Base-by-base conservation (phyloP, 2,329 filamentous ascomycete genomes). In the Fusarium udum region DNA sequence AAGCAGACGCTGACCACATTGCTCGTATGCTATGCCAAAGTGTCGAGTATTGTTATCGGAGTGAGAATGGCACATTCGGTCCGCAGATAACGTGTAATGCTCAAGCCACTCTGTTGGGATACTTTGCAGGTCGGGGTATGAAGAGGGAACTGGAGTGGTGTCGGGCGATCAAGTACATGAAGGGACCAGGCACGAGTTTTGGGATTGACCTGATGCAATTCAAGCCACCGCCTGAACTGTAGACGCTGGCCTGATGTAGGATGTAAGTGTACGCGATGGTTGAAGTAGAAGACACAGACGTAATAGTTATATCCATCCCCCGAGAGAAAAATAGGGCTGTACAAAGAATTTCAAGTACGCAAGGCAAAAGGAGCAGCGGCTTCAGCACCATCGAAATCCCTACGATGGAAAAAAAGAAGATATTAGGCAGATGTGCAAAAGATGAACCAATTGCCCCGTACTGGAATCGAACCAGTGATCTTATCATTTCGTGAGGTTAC, bases 141-240 rank as follows among this genome's bases (percentile, higher is more conserved):
- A 39, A 8, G 20, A 40, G 58, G 6, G 66, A 69, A n/a, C 20
- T 69, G 0, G 24, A 40, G 7, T 69, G 66, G 66, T 64, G 64
- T 4, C 36, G 24, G 12, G 45, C 18, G 8, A 69, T 69, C 1
- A 40, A 48, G 2, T 26, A 51, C 4, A 69, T 69, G 66, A 42
- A 16, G 4, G 26, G 66, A 0, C 51, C 58, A 0, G 49, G 39
- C 0, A 42, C 39, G 11, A 69, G 37, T 32, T 69, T 69, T 40
- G 64, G 39, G 6, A 69, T 69, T 15, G 39, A 46, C 10, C 1
- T 69, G 6, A 69, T 69, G 66, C 66, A 69, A 3, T 69, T 69
- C 5, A 26, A 26, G 15, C 8, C 16, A 7, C 20, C 12, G 1
- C 13, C 32, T 4, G 32, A 55, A 7, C 3, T n/a, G 3, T 14